Base-by-base conservation (phyloP, 1,139 yeast species). In the Yueomyces sp. region DNA sequence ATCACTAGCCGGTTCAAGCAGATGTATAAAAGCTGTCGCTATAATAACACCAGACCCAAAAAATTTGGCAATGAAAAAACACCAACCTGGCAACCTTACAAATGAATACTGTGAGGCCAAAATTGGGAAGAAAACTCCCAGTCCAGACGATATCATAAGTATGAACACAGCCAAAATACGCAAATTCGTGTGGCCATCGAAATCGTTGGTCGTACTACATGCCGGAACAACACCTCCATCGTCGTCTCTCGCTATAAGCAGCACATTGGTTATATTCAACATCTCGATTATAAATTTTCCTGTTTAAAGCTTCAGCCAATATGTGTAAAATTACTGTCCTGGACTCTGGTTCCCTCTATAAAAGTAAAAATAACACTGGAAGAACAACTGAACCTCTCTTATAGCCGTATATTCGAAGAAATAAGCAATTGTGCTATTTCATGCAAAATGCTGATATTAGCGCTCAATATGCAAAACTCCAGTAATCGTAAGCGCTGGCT, bases 11-110 rank as follows among this genome's bases (percentile, higher is more conserved):
- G 95, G 95, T 52, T 80, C 78, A 52, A 87, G 67, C 48, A 87
- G 67, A 63, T 87, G 96, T 44, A 87, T 79, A 54, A 85, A 81
- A 0, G 95, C 87, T 1, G 96, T 87, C 1, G 96, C 91, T 7
- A 86, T 70, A 56, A 87, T 87, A 41, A 87, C 96, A 41, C 96
- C 96, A 1, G 95, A 81, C 47, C 96, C 96, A 59, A 87, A 86
- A 66, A 75, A 84, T 56, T 83, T 84, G 43, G 87, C 83, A 38
- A 79, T 64, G 55, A 82, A 76, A 46, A 54, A 85, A 44, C 78
- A 72, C 75, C 77, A 70, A 32, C 68, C 52, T 2, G 80, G 86
- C 50, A 76, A 55, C 48, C 72, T 65, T 39, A 78, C 64, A 51
- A 68, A 68, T 3, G 78, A 73, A 55, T 70, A 72, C 48, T 64